Conservation (phyloP, 1,284 basidiomycete species). For the Trichosporon sp. region DNA sequence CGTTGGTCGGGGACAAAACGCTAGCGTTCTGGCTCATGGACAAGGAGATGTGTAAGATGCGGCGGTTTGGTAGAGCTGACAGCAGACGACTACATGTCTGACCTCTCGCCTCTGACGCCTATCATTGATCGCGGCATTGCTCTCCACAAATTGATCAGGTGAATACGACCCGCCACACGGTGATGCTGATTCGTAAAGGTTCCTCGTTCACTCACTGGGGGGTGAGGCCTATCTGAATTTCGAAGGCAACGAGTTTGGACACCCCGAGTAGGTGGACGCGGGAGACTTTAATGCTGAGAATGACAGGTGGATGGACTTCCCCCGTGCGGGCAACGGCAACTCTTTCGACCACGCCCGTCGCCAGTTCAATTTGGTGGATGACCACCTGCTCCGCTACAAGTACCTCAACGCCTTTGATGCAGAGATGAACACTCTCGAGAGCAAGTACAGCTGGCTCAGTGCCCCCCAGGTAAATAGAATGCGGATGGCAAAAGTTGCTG, state of each 20-base stretch:
- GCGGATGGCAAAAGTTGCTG: not conserved
- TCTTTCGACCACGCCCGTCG: slow-evolving; percentile 94
- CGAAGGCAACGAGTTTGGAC: slow-evolving; percentile 97
- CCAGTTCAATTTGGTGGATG: slow-evolving; percentile 94
- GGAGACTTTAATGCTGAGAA: not conserved
- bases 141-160: slow-evolving; percentile 96
- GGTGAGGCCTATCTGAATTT: slow-evolving; percentile 98
- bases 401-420: slow-evolving; percentile 92
- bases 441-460: slow-evolving; percentile 78
- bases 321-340: slow-evolving; percentile 88
- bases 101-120: slow-evolving; percentile 80
- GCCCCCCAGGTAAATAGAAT: slow-evolving; percentile 67
- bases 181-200: slow-evolving; percentile 58
- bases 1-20: slow-evolving; percentile 96
- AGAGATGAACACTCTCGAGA: slow-evolving; percentile 88
- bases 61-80: not conserved
- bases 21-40: slow-evolving; percentile 99
- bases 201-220: slow-evolving; percentile 87
- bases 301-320: slow-evolving; percentile 93
- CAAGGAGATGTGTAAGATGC: slow-evolving; percentile 89
- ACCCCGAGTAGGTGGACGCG: slow-evolving; percentile 71
- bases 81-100: slow-evolving; percentile 91
- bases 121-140: slow-evolving; percentile 85
- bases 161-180: slow-evolving; percentile 51
- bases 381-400: slow-evolving; percentile 78